Evolutionary conservation across 2,329 filamentous ascomycete genomes (phyloP), one percentile per base, ranked within the genome.

Genomic region (Metarhizium robertsii): DNA sequence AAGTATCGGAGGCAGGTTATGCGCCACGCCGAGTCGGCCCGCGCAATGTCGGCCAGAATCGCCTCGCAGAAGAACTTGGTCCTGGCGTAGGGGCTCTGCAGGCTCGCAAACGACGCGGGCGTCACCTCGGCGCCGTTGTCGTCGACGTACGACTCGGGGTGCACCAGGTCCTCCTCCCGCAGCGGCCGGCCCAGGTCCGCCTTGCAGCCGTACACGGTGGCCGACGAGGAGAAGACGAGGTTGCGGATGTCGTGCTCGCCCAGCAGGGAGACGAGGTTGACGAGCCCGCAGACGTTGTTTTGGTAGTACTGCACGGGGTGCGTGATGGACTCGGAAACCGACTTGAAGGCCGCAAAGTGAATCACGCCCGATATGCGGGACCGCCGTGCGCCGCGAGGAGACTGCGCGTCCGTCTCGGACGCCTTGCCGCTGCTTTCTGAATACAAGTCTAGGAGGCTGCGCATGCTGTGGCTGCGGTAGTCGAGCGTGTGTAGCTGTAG

Each of bases 11-110:
- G 72, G 4, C 81, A 80, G 38, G 82, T 80, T 60, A 86, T 82
- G 16, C 77, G 78, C 81, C 83, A 85, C 29, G 77, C 74, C 6
- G 81, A 76, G 65, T 86, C 81, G 3, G 84, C 78, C 18, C 73
- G 69, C 14, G 81, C 82, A 45, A 84, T 68, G 63, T 87, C 84
- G 14, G 80, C 79, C 14, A 87, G 70, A 50, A 87, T 86, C 8
- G 82, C 82, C 64, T 86, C 84, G 57, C 80, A 82, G 69, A 87
- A 83, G 74, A 81, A 86, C 66, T 87, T 87, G 2, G 83, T 81
- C 53, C 84, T 76, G 18, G 83, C 84, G 62, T 87, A 87, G 1
- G 84, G 83, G 61, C 81, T 84, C 14, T 82, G 85, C 57, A 86
- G 74, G 10, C 83, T 81, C 16, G 75, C 52, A n/a, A 36, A 32